A percentile compares a stretch with the other conserved stretches of the same genome.
These are phyloP conservation scores for Fomitopsis pulvina DNA, from an alignment of 768 basidiomycete genomes.

Conservation along the genomic window DNA sequence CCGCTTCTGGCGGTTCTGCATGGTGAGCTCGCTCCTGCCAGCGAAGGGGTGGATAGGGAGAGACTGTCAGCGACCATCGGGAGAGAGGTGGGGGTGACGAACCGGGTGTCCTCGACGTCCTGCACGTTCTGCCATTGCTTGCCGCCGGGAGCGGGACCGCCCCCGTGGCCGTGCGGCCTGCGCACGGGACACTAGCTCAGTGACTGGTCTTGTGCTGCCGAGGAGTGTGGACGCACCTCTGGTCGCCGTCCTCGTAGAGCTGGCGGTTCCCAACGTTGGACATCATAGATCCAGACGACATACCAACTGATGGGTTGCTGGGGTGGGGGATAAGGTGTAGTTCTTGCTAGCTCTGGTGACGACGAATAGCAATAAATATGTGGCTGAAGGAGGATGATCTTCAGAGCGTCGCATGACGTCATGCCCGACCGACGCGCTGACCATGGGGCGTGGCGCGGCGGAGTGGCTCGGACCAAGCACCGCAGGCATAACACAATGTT, in stretches of 20 bases:
- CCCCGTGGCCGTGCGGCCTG: not conserved
- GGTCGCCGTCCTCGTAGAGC: constrained; percentile 41
- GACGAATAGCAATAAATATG: too few relatives aligned
- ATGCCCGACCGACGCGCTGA: too few relatives aligned
- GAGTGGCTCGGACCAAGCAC: too few relatives aligned
- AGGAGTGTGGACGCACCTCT: constrained; percentile 34
- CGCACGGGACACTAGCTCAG: too few relatives aligned
- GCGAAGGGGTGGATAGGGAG: not conserved
- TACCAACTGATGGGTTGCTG: not conserved
- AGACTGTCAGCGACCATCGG: constrained; percentile 24
- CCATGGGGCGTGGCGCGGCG: too few relatives aligned
- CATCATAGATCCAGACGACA: constrained; percentile 34
- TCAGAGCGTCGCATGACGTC: too few relatives aligned
- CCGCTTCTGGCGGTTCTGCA: constrained; percentile 28
- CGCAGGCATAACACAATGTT: too few relatives aligned
- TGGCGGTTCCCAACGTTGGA: constrained; percentile 45
- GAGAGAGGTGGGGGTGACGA: constrained; percentile 34
- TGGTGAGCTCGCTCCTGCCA: constrained; percentile 35
- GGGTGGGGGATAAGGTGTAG: too few relatives aligned
- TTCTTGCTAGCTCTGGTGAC: too few relatives aligned
- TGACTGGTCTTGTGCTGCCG: too few relatives aligned
- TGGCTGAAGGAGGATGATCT: too few relatives aligned
- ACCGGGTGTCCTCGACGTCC: constrained; percentile 13
- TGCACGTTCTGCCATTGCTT: not conserved
- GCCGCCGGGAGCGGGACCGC: constrained; percentile 18